Conservation (phyloP, 345 rosid genomes). For the Diplotaxis tenuifolia region DNA sequence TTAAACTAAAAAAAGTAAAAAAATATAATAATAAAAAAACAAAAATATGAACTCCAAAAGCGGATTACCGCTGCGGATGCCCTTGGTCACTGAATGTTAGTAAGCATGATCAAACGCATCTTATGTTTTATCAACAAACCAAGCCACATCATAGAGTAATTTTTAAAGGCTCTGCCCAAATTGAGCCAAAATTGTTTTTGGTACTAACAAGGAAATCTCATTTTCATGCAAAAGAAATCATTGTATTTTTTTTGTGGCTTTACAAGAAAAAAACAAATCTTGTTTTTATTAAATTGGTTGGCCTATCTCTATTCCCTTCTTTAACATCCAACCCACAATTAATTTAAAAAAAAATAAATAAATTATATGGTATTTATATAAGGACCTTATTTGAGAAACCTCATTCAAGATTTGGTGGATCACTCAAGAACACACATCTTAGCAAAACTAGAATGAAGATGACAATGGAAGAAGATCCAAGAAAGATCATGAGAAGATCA, state of each 20-base stretch:
- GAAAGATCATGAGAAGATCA: slow-evolving; percentile 64
- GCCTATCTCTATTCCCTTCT: slow-evolving; percentile 44
- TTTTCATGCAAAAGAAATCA: too few relatives aligned
- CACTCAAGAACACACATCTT: slow-evolving; percentile 27
- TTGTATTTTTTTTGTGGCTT: slow-evolving; percentile 5
- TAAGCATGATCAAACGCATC: slow-evolving; percentile 16
- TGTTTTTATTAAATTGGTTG: slow-evolving; percentile 30
- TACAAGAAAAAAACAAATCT: neutral
- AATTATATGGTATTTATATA: neutral
- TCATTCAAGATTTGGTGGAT: slow-evolving; percentile 31
- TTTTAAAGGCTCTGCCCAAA: too few relatives aligned
- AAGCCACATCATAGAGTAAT: slow-evolving; percentile 3
- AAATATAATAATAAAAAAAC: too few relatives aligned
- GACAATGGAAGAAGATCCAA: slow-evolving; percentile 51
- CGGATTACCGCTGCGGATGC: too few relatives aligned
- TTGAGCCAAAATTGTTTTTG: too few relatives aligned
- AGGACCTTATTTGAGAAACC: slow-evolving; percentile 13
- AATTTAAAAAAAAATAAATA: neutral
- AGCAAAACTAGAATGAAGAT: slow-evolving; percentile 22
- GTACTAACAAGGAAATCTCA: too few relatives aligned
- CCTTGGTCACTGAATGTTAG: neutral
- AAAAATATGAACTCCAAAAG: too few relatives aligned
- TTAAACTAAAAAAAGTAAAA: too few relatives aligned
- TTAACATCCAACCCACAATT: slow-evolving; percentile 39
- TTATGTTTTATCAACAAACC: slow-evolving; percentile 21